Conservation (phyloP, 768 basidiomycete genomes). For the Dictyophora rubrovolvata region DNA sequence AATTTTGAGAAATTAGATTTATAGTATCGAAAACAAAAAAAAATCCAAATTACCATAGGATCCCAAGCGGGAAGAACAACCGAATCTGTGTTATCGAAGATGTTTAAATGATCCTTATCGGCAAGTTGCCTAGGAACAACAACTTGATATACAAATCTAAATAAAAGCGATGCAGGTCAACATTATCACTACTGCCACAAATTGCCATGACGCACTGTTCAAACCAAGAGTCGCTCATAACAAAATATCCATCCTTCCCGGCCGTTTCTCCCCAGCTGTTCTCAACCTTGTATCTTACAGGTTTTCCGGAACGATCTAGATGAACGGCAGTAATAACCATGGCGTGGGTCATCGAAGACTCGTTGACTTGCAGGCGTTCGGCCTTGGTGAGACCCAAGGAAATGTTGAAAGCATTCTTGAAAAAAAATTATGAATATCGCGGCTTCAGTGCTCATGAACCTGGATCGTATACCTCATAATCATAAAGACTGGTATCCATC, state of each 20-base stretch:
- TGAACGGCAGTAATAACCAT: constrained; percentile 94
- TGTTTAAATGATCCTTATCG: constrained; percentile 68
- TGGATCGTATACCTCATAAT: constrained; percentile 52
- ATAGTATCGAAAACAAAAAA: neutral
- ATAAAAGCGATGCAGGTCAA: neutral
- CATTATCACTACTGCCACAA: too few species aligned
- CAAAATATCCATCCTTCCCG: constrained; percentile 80
- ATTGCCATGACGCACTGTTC: constrained; percentile 49
- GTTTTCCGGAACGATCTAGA: constrained; percentile 60
- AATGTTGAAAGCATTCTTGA: constrained; percentile 74
- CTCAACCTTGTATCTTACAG: constrained; percentile 92
- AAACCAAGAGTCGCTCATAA: constrained; percentile 93
- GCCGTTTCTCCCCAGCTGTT: constrained; percentile 82
- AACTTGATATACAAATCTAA: constrained; percentile 84
- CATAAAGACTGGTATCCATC: constrained; percentile 78
- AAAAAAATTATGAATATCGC: neutral
- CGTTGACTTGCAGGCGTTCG: constrained; percentile 69
- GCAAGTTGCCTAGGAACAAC: constrained; percentile 77
- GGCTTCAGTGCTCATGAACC: neutral
- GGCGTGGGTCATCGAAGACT: constrained; percentile 91
- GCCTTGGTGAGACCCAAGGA: constrained; percentile 74
- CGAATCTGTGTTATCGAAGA: constrained; percentile 59
- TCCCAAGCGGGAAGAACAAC: constrained; percentile 84
- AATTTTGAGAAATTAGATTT: neutral
- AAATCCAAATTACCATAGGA: constrained; percentile 52